Percentiles rank a stretch among this genome's conserved stretches.
Evolutionary conservation across 2,329 filamentous ascomycete species (phyloP).

Genomic region (Sphaerostilbella broomeana): DNA sequence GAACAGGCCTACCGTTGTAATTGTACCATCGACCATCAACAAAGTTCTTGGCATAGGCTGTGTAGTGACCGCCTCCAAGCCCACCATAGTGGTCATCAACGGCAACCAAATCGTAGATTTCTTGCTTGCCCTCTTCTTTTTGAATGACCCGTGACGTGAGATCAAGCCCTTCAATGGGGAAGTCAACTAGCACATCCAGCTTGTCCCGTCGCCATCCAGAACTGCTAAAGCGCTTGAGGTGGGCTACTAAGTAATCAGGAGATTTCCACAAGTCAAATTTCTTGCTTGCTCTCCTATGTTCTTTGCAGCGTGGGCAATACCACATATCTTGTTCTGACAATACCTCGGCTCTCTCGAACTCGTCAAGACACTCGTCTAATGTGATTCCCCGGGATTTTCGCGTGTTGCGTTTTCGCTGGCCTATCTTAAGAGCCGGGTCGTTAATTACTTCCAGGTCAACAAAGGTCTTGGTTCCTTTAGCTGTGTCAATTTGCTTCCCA

Average conservation of each 20-base stretch:
- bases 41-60: slow-evolving; percentile 89
- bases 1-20: slow-evolving; percentile 70
- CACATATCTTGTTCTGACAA: slow-evolving; percentile 93
- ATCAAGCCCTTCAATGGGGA: slow-evolving; percentile 82
- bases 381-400: slow-evolving; percentile 59
- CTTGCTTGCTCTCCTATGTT: slow-evolving; percentile 86
- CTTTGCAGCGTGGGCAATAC: slow-evolving; percentile 96
- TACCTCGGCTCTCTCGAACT: slow-evolving; percentile 90
- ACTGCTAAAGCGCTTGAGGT: slow-evolving; percentile 91
- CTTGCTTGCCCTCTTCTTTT: slow-evolving; percentile 70
- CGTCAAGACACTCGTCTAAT: slow-evolving; percentile 84
- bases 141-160: slow-evolving; percentile 72
- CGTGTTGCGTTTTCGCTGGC: slow-evolving; percentile 56
- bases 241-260: slow-evolving; percentile 89
- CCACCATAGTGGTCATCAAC: slow-evolving; percentile 96
- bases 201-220: slow-evolving; percentile 80
- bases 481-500: slow-evolving; percentile 29
- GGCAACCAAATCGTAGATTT: slow-evolving; percentile 88
- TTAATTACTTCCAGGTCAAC: slow-evolving; percentile 44
- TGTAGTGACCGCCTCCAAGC: slow-evolving; percentile 92
- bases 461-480: slow-evolving; percentile 56
- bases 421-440: slow-evolving; percentile 58
- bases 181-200: slow-evolving; percentile 84
- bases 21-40: slow-evolving; percentile 87
- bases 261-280: slow-evolving; percentile 97